Base-by-base conservation (phyloP, 2,329 filamentous ascomycete genomes). In the Nothophoma quercina region DNA sequence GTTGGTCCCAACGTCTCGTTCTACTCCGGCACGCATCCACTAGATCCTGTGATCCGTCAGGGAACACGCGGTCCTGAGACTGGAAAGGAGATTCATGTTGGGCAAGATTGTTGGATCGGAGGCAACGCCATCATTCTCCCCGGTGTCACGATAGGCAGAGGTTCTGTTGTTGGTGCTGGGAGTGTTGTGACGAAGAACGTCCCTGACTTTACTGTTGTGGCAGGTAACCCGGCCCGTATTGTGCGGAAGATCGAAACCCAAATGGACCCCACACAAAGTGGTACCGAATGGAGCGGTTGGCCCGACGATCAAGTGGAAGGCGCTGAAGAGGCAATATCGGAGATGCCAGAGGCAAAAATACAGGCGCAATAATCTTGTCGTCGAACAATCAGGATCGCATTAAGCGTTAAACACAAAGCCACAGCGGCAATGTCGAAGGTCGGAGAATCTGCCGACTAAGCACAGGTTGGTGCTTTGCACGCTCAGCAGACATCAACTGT, bases 131-230 rank as follows among this genome's bases (percentile, higher is more conserved):
- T 75, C 13, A 83, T 96, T 18, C 77, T 93, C 32, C 86, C 90
- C 0, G 91, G 91, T 0, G 85, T 96, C 22, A 91, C 83, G 0
- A 88, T 96, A 59, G 91, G 92, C 0, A 81, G 82, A 55, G 91
- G 91, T 0, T 81, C 79, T 7, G 89, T 88, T 0, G 82, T 96
- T 52, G 92, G 91, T 2, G 91, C 92, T 3, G 90, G 89, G 0
- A 91, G 88, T 70, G 89, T 96, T 3, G 91, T 96, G 19, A 96
- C 90, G 2, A 96, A 89, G 77, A 80, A 86, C 68, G 83, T 91
- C 15, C 81, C 85, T 6, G 80, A 76, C 90, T 86, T 84, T 58
- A 81, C 81, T 7, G 80, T 87, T 10, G 86, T 85, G 1, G 87
- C 79, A 15, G 88, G 88, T 0, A 90, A 89, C 62, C 88, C 88